Conservation (phyloP, 116 monocot species). For the Cymodocea nodosa region DNA sequence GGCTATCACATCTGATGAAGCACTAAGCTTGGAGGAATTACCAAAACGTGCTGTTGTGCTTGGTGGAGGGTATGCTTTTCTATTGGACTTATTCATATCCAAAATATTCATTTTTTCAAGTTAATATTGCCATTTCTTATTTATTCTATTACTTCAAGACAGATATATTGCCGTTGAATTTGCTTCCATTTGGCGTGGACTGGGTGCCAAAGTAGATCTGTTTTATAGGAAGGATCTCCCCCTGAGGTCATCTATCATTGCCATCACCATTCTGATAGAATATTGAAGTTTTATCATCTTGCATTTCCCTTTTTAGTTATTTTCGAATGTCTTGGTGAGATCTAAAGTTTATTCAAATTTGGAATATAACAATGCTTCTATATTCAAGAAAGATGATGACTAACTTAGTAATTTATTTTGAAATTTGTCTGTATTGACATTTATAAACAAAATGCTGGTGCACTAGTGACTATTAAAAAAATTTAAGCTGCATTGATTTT, state of each 20-base stretch:
- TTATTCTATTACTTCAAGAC: conserved; percentile 1
- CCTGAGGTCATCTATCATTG: conserved; percentile 40
- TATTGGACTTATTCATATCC: neutral
- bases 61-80: conserved; percentile 79
- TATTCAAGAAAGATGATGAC: no score
- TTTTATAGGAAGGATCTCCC: conserved; percentile 94
- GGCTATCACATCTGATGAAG: conserved; percentile 98
- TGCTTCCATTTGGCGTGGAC: conserved; percentile 97
- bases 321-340: no score
- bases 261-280: no score
- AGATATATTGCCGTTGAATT: conserved; percentile 99
- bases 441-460: no score
- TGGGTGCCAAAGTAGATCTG: conserved; percentile 84
- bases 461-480: no score
- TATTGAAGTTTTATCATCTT: no score
- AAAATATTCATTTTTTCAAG: conserved; percentile 7
- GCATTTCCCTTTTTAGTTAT: no score
- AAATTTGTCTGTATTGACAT: no score
- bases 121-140: conserved; percentile 3
- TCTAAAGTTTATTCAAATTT: no score
- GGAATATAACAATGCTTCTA: no score
- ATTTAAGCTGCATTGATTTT: no score
- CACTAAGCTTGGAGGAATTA: conserved; percentile 90
- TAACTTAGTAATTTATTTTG: no score
- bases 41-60: conserved; percentile 83